A percentile compares a stretch with the other conserved stretches of the same genome.
Evolutionary conservation across 768 basidiomycete species (phyloP).

Genomic region (Mycena metata): DNA sequence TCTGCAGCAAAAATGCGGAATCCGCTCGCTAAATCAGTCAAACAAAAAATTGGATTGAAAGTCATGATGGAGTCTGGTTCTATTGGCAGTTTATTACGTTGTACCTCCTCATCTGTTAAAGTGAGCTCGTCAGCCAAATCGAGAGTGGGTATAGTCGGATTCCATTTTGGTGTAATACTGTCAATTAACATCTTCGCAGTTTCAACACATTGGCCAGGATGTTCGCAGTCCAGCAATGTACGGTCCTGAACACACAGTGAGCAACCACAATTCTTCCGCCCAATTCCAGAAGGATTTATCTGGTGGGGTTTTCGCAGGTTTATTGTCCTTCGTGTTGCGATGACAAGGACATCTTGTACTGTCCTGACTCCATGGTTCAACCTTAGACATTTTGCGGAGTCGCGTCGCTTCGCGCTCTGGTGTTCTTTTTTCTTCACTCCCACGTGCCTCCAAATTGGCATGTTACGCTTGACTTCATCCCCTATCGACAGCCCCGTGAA

Average conservation of each 20-base stretch:
- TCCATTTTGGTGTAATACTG: slow-evolving; percentile 3
- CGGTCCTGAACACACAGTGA: neutral
- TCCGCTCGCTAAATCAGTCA: neutral
- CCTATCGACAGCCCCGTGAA: neutral
- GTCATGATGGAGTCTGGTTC: neutral
- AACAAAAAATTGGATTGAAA: neutral
- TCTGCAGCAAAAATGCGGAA: neutral
- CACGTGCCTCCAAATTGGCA: neutral
- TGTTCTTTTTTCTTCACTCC: neutral
- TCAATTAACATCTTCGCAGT: neutral
- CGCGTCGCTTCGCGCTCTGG: neutral
- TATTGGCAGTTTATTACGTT: neutral
- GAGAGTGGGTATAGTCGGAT: neutral
- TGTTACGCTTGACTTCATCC: neutral
- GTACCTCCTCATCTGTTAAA: neutral
- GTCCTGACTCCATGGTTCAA: neutral
- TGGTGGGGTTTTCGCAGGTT: neutral
- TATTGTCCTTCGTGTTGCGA: neutral
- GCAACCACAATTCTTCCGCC: slow-evolving; percentile 3
- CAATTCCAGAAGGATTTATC: slow-evolving; percentile 13
- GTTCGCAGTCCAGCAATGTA: neutral
- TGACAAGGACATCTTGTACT: neutral
- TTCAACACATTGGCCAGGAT: slow-evolving; percentile 2
- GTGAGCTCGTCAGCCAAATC: neutral
- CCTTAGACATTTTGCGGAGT: neutral